Evolutionary conservation across 75 land plant genomes (phyloP), one percentile per base, ranked within the genome.

Genomic region (Adiantum capillusveneris): DNA sequence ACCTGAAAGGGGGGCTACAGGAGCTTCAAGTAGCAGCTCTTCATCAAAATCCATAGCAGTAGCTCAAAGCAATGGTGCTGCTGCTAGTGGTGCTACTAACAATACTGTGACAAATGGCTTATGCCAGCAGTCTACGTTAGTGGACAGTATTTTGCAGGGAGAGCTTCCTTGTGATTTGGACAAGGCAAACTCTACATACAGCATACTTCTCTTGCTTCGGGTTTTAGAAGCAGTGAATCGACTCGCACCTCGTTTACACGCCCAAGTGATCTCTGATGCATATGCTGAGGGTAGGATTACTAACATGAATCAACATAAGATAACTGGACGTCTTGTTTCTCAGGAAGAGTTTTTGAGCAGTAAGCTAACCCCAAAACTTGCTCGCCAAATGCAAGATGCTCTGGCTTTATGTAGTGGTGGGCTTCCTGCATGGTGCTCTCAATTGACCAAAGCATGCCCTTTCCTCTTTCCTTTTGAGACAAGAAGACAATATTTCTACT

Each of bases 381-480:
- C 88, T 0, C 66, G 90, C 13, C 98, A 94, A 60, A 89, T 94
- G 56, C 98, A 88, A 61, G 98, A 94, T 80, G 90, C 96, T 17
- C 77, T 94, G 24, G 90, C 98, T 27, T 67, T 94, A 21, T 94
- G 96, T 59, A 89, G 90, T 70, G 98, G 96, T 2, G 82, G 96
- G 53, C 69, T 94, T 14, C 98, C 98, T 28, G 75, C 90, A 18
- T 94, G 98, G 98, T 94, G 98, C 51, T 78, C 79, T 69, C 96
- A 89, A 58, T 65, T 94, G 62, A 94, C 95, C 5, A 81, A 70
- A 56, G 79, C 96, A 25, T 89, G 96, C 50, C 98, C 98, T 20
- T 94, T 94, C 67, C 65, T 94, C 22, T 94, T 94, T 74, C 90
- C 96, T 26, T 94, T 94, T 73, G 96, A 94, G 67, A 86, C 91